Evolutionary conservation across 169 alveolate genomes (phyloP).

Genomic region (Plasmodium berghei): DNA sequence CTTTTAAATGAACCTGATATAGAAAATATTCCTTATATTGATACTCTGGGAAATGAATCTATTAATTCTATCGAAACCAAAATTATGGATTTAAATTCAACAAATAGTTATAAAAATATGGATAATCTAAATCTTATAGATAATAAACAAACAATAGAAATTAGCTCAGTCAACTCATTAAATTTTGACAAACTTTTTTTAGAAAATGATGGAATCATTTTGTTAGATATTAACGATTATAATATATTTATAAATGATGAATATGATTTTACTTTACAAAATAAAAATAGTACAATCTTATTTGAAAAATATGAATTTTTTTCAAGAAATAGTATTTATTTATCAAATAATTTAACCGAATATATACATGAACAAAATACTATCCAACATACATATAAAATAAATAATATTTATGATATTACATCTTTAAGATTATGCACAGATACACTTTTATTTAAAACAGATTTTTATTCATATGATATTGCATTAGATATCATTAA

Average conservation of each 20-base stretch:
- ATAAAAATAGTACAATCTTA: constrained; percentile 33
- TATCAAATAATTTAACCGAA: constrained; percentile 13
- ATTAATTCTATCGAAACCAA: neutral
- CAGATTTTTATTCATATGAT: constrained; percentile 41
- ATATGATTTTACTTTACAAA: constrained; percentile 26
- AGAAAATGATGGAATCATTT: constrained; percentile 66
- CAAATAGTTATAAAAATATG: neutral
- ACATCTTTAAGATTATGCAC: constrained; percentile 5
- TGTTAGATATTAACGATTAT: constrained; percentile 62
- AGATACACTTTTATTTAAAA: constrained; percentile 46
- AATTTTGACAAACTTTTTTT: constrained; percentile 60
- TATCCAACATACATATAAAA: constrained; percentile 17
- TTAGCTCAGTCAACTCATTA: constrained; percentile 18
- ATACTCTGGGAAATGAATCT: neutral
- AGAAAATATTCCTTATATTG: neutral
- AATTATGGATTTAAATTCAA: neutral
- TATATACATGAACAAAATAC: constrained; percentile 23
- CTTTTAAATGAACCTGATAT: neutral
- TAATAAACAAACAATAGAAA: constrained; percentile 17
- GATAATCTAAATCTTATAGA: neutral
- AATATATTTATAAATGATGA: constrained; percentile 59
- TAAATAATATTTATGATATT: constrained; percentile 20
- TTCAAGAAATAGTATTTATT: constrained; percentile 29
- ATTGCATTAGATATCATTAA: constrained; percentile 36
- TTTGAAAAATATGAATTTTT: constrained; percentile 63